Base-by-base conservation (phyloP, 164 flowering plant species). In the Chimonanthus salicifolius region DNA sequence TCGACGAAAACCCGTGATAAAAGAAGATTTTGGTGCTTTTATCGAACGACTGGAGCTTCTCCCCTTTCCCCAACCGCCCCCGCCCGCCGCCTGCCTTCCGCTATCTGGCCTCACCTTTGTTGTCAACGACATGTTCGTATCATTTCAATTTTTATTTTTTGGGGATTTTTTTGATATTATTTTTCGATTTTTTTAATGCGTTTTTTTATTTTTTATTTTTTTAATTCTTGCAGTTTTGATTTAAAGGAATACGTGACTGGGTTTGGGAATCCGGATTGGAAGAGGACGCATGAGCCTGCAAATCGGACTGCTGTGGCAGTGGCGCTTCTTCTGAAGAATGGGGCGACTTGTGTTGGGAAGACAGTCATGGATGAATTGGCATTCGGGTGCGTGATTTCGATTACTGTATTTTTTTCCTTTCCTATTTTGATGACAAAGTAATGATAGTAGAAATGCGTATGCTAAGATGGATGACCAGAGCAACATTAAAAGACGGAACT, bases 291-390 rank as follows among this genome's bases (percentile, higher is more conserved):
- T 69, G 94, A 88, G 73, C 85, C 77, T 2, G 92, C 98, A 1
- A 79, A 21, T 67, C 89, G 80, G 82, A 88, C 92, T 2, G 98
- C 98, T 0, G 76, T 80, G 71, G 91, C 75, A 4, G 93, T 95
- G 64, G 81, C 91, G 0, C 74, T 76, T 10, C 80, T 94, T 71
- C 75, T 90, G 81, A 96, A 88, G 79, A 84, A 85, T 80, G 99
- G 99, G 33, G 98, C 98, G 73, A 84, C 91, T 77, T 96, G 97
- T 84, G 88, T 88, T 71, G 99, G 97, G 68, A 88, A 85, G 89
- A 96, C 98, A 5, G 85, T 96, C 76, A 84, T 94, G 92, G 97
- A 88, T 78, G 97, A 96, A 79, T 74, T 96, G 66, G 84, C 84
- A 1, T 86, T 87, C 75, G 98, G 99, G 99, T 96, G 67, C 13